Base-by-base conservation (phyloP, 129 eudicot species). In the Chrysanthemum seticuspe region DNA sequence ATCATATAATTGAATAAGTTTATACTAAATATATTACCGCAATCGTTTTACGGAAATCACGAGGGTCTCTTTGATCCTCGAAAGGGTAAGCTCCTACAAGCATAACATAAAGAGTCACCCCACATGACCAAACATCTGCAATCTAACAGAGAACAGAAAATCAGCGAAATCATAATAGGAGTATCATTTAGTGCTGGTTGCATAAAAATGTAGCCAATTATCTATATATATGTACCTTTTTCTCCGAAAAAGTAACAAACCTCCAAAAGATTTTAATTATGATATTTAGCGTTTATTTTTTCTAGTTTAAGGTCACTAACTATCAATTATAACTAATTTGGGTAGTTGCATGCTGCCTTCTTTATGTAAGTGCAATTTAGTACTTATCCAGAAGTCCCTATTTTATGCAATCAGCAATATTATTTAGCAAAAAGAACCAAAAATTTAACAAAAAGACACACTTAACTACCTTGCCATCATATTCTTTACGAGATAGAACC, bases 51-150 rank as follows among this genome's bases (percentile, higher is more conserved):
- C 88, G 88, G 68, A 87, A 87, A 79, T 87, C 81, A 64, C 88
- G 74, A 76, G 91, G 88, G 78, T 87, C 91, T 72, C 82, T 80
- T 13, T 86, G 88, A 68, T 87, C 91, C 82, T 87, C 88, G 21
- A 87, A 87, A 78, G 91, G 91, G 77, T 85, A 87, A 50, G 86
- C 86, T 69, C 91, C 88, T 25, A 87, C 91, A 40, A 87, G 78
- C 91, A 87, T 83, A 70, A 83, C 91, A 51, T 83, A 87, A 25
- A 87, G 84, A 47, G 91, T 87, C 82, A 87, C 91, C 10, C 91
- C 91, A 68, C 88, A 81, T n/a, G 91, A 87, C 91, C 91, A 87
- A 70, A 87, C 91, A 84, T 87, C 91, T 72, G 91, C 88, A 83
- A 84, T 84, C 91, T 87, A 79, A 68, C 74, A 44, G 9, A 62